phyloP scores from a whole-genome alignment of 2,329 filamentous ascomycete species.

The Xylaria sp. region DNA sequence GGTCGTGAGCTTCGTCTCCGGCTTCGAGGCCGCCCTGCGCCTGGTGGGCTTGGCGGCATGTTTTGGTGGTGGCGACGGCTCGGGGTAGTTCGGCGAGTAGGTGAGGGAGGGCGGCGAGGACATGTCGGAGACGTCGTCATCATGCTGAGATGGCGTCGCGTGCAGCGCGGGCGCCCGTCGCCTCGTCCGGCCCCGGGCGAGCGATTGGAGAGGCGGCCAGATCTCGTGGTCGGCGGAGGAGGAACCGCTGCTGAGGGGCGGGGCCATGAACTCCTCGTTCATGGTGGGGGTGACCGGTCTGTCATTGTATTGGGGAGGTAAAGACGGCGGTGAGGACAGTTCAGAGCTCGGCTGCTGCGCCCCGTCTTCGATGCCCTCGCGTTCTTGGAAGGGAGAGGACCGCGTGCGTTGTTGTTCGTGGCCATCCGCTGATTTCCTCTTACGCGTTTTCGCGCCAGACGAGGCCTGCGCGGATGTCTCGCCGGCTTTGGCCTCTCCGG shows the following conservation, averaged over 20 bases:
- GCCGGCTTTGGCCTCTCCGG: constrained; percentile 26
- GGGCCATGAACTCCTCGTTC: constrained; percentile 55
- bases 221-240: constrained; percentile 46
- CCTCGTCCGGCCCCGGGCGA: constrained; percentile 49
- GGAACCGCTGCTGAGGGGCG: constrained; percentile 57
- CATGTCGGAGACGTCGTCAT: constrained; percentile 53
- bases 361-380: constrained; percentile 23
- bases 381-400: constrained; percentile 39
- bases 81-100: constrained; percentile 62
- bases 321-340: constrained; percentile 28
- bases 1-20: constrained; percentile 52
- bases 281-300: constrained; percentile 45
- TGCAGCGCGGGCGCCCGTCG: constrained; percentile 31
- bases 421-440: constrained; percentile 58
- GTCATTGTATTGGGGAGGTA: constrained; percentile 24
- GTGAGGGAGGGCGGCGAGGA: constrained; percentile 69
- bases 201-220: constrained; percentile 56
- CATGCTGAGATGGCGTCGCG: constrained; percentile 43
- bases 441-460: constrained; percentile 47
- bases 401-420: constrained; percentile 41
- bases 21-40: constrained; percentile 40
- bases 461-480: constrained; percentile 33
- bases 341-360: constrained; percentile 32
- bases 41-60: constrained; percentile 35
- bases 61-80: constrained; percentile 34